Evolutionary conservation across 2,329 filamentous ascomycete species (phyloP), one percentile per base, ranked within the genome.

Genomic region (Trichocomaceae sp.): DNA sequence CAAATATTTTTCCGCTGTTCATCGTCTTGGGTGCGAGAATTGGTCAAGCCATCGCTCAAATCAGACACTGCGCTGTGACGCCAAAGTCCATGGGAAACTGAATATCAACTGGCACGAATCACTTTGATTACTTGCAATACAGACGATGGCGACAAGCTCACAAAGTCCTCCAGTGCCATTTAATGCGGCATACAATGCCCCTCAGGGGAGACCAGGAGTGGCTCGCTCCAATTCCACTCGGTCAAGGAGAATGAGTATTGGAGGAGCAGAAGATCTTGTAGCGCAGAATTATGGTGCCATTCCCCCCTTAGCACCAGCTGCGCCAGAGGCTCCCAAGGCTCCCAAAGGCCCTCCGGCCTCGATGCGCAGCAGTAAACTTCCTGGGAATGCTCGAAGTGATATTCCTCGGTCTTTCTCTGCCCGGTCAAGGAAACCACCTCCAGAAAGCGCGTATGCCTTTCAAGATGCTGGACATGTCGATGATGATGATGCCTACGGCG

Each of bases 271-370:
- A 23, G 55, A 50, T 31, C 23, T 48, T 6, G 46, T 46, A 33
- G 41, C 42, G 22, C 45, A 54, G 17, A 22, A 62, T 49, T 47
- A 20, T 15, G 50, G 50, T 17, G 46, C 57, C 29, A 51, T 62
- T 42, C 52, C 54, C 2, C 50, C 54, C 2, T 26, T 52, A 17
- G 54, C 54, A 19, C 54, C 54, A 52, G 49, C 50, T 50, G 54
- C 54, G 2, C 54, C 54, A 59, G 84, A 87, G 60, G 80, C 78
- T 26, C 82, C 84, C 53, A 77, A 77, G 62, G 80, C 78, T 26
- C 82, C 84, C 53, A 77, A 77, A 62, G 78, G 75, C 29, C 82
- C 82, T 39, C 82, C 85, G 4, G 63, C 77, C 35, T 83, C 79
- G 64, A 84, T 82, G 67, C 78, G 73, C 58, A 73, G 77, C 41